Evolutionary conservation across 805 yeast genomes (phyloP), one percentile per base, ranked within the genome.

Genomic region (Wickerhamomyces sydowiorum): DNA sequence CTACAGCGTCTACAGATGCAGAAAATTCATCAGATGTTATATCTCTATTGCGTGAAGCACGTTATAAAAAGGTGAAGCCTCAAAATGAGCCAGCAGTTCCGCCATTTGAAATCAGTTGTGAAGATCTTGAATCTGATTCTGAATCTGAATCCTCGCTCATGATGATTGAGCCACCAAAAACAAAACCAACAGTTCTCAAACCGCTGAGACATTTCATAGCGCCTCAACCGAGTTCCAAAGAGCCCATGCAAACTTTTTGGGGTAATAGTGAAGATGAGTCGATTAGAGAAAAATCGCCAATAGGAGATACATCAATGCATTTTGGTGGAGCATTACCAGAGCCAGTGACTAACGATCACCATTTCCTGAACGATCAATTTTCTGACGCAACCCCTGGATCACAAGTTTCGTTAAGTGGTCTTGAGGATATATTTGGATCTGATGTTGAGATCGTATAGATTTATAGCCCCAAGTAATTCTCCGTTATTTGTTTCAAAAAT

Each of bases 401-500:
- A 20, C 35, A 32, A 19, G 10, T 3, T 2, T 19, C n/a, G 2
- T 20, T 32, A 4, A 9, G 15, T 13, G 35, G 12, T 2, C 10
- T 32, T 7, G 22, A 4, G 12, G 35, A 32, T 20, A 19, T 32
- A 19, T 18, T 32, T 19, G 35, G 35, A 19, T 32, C 35, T 4
- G 35, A 32, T 32, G 35, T 32, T 19, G 35, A 32, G 15, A 8
- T 32, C 14, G 23, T 32, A 4, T 32, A 17, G 15, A 12, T 8
- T 27, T 27, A 19, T 21, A 45, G 38, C 25, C 72, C 77, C 19
- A 80, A 56, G 52, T 75, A 80, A 41, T 58, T 57, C 14, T 47
- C 44, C 3, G 75, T 73, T 4, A 81, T 59, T 2, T 62, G 56
- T 14, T 53, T 52, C 39, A 84, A 59, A 44, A 76, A 72, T 2